These are phyloP conservation scores for Cyberlindnera meyerae DNA, from an alignment of 805 yeast species.

Conservation along the genomic window DNA sequence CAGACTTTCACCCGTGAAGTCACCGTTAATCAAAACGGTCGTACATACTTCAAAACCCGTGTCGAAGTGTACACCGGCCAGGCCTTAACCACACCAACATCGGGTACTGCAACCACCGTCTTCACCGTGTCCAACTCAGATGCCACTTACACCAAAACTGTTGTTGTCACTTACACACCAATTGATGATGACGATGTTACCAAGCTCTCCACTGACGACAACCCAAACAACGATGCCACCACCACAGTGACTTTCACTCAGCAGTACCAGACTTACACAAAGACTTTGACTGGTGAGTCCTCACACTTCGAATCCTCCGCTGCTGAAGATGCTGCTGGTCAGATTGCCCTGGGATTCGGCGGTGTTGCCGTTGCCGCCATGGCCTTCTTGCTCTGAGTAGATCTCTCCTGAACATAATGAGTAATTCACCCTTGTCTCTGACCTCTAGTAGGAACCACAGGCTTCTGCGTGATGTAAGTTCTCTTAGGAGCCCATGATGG, in stretches of 20 bases:
- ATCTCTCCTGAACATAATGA: too few relatives aligned
- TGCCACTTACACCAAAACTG: constrained; percentile 6
- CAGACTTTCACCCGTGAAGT: constrained; percentile 1
- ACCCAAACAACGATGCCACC: not conserved
- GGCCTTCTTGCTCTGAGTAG: too few relatives aligned
- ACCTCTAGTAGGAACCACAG: too few relatives aligned
- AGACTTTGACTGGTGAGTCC: constrained; percentile 2
- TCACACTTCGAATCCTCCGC: not conserved
- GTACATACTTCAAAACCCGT: constrained; percentile 4
- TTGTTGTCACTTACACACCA: constrained; percentile 2
- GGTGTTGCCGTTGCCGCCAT: too few relatives aligned
- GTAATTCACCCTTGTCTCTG: too few relatives aligned
- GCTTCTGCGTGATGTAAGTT: constrained; percentile 4
- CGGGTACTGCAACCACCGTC: constrained; percentile 6
- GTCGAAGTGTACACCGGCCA: constrained; percentile 6
- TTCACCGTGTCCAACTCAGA: constrained; percentile 3
- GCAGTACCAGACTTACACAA: constrained; percentile 4
- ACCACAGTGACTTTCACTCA: constrained; percentile 1
- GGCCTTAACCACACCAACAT: constrained; percentile 3
- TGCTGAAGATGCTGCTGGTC: not conserved
- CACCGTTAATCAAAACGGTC: constrained; percentile 1
- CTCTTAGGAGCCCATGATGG: constrained; percentile 19
- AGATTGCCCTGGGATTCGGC: too few relatives aligned
- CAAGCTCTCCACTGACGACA: not conserved
- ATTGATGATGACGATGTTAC: too few relatives aligned